Conservation (phyloP, 768 basidiomycete genomes). For the Podaxis pistillaris region DNA sequence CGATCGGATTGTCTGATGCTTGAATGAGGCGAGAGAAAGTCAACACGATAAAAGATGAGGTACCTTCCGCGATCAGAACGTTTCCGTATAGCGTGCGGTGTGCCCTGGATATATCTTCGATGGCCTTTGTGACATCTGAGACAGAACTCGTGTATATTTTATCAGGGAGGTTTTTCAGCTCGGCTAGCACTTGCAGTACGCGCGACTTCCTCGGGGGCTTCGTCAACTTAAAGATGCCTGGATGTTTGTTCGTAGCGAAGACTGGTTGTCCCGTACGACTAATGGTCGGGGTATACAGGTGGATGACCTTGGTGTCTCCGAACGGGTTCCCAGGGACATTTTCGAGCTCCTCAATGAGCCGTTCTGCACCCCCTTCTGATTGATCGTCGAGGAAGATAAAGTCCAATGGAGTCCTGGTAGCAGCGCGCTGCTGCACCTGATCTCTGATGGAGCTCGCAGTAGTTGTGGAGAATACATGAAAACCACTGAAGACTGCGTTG, state of each 20-base stretch:
- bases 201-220: slow-evolving; percentile 66
- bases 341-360: slow-evolving; percentile 50
- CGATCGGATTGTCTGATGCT: slow-evolving; percentile 63
- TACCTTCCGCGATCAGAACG: slow-evolving; percentile 73
- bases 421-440: slow-evolving; percentile 31
- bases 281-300: slow-evolving; percentile 71
- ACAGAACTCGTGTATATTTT: slow-evolving; percentile 36
- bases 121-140: slow-evolving; percentile 37
- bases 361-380: slow-evolving; percentile 55
- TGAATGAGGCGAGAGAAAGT: neutral
- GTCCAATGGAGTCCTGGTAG: slow-evolving; percentile 41
- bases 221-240: slow-evolving; percentile 65
- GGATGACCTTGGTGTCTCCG: slow-evolving; percentile 61
- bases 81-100: slow-evolving; percentile 63
- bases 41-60: slow-evolving; percentile 6
- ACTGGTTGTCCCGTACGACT: slow-evolving; percentile 51
- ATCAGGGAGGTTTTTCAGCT: slow-evolving; percentile 52
- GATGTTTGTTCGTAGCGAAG: slow-evolving; percentile 46
- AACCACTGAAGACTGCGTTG: slow-evolving; percentile 53
- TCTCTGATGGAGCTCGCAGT: slow-evolving; percentile 38
- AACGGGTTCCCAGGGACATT: slow-evolving; percentile 36
- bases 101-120: slow-evolving; percentile 44
- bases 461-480: slow-evolving; percentile 43
- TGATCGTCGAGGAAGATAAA: slow-evolving; percentile 71
- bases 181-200: slow-evolving; percentile 60